Evolutionary conservation across 139 green algal genomes (phyloP).

Genomic region (Zygnema cylindricum): DNA sequence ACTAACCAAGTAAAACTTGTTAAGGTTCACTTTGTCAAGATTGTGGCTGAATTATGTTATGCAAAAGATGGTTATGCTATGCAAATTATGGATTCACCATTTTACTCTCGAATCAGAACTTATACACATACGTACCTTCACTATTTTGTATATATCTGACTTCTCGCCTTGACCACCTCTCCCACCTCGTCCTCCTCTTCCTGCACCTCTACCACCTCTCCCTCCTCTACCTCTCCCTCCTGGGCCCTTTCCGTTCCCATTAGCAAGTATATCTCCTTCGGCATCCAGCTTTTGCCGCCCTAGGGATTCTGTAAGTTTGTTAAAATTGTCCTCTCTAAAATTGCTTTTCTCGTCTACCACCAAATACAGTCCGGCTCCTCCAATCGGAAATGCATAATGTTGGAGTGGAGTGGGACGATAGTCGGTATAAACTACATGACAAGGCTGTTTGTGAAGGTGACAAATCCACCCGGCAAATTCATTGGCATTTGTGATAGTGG

Average conservation of each 20-base stretch:
- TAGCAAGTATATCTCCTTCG: conserved; percentile 23
- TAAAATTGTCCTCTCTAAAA: conserved; percentile 79
- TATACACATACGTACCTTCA: conserved; percentile 63
- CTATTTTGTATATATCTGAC: conserved; percentile 68
- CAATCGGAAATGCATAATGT: conserved; percentile 88
- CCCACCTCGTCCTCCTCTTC: conserved; percentile 34
- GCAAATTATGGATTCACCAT: too few relatives aligned
- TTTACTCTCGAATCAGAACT: too few relatives aligned
- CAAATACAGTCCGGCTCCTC: conserved; percentile 78
- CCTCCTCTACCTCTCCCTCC: conserved; percentile 33
- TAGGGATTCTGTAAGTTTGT: conserved; percentile 55
- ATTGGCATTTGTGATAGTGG: conserved; percentile 91
- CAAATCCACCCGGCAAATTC: conserved; percentile 95
- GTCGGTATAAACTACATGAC: conserved; percentile 94
- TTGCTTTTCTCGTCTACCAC: conserved; percentile 75
- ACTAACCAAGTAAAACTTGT: too few relatives aligned
- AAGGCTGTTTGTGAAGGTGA: conserved; percentile 82
- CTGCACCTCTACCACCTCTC: conserved; percentile 45
- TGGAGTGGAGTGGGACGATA: conserved; percentile 91
- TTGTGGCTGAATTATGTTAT: too few relatives aligned
- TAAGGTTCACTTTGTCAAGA: too few relatives aligned
- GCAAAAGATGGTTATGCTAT: too few relatives aligned
- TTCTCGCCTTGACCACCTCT: conserved; percentile 18
- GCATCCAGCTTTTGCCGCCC: conserved; percentile 33
- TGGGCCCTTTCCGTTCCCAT: conserved; percentile 15